Base-by-base conservation (phyloP, 345 rosid species). In the Chamaenerion angustifolium region DNA sequence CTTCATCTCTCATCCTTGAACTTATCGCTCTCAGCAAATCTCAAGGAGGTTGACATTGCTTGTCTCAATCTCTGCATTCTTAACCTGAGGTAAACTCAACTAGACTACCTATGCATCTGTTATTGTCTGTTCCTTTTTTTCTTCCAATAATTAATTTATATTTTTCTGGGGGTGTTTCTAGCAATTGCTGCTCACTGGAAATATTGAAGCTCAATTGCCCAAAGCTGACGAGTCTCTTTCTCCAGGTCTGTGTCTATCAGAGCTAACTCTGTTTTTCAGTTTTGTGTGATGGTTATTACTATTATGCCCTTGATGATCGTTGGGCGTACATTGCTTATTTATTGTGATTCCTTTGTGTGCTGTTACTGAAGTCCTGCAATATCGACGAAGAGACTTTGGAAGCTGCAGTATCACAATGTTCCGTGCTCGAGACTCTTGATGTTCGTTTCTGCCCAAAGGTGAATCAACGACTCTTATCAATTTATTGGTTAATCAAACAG, bases 371-470 rank as follows among this genome's bases (percentile, higher is more conserved):
- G 99, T 78, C 88, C 6, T 82, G 94, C 65, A 84, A 71, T 73
- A 75, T 84, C 51, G 79, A 79, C 21, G 95, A 79, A 69, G 82
- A 76, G 60, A 79, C 72, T 15, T 77, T 87, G 48, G 88, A 79
- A 66, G 72, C 63, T 50, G 96, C 98, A 14, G 75, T 88, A 62
- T 77, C 84, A 10, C 78, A 68, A 45, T 92, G 98, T 68, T 61
- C 59, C 55, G 76, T 75, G 70, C 77, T 88, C 68, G 98, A 92
- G 81, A 88, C 96, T 54, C 66, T 92, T 40, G 96, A 92, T 73
- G 84, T 92, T 45, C 96, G 98, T 56, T 76, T 65, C 74, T 92
- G 98, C 65, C 90, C 79, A 1, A 88, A 82, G 95, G 98, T 78
- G 55, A 76, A 71, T 47, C 31, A 47, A 60, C 15, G 40, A n/a